Evolutionary conservation across 305 asterid species (phyloP).

Genomic region (Ilex paraguariensis): DNA sequence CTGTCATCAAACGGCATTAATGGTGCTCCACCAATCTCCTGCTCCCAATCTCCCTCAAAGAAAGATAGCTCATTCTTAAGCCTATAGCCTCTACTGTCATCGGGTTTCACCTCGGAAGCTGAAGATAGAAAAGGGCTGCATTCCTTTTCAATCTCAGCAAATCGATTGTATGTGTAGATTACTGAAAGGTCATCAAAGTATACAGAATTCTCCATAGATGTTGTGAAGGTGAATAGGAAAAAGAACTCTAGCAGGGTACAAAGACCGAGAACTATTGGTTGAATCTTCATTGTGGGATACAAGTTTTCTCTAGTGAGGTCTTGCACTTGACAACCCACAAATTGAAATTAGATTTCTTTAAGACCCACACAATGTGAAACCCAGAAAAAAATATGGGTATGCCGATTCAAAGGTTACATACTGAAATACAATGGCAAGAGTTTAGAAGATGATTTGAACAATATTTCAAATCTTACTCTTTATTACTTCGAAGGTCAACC

Average conservation of each 20-base stretch:
- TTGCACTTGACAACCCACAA: too few relatives aligned
- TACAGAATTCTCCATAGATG: background rate
- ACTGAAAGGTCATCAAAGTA: slow-evolving; percentile 4
- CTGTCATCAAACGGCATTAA: slow-evolving; percentile 16
- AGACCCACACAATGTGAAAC: too few relatives aligned
- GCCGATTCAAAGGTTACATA: too few relatives aligned
- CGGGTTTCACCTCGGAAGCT: slow-evolving; percentile 19
- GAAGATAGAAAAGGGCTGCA: slow-evolving; percentile 21
- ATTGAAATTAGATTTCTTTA: too few relatives aligned
- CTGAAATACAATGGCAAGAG: too few relatives aligned
- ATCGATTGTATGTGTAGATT: slow-evolving; percentile 7
- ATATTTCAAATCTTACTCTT: too few relatives aligned
- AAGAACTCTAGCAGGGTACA: slow-evolving; percentile 3
- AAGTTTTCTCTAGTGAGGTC: too few relatives aligned
- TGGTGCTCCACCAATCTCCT: slow-evolving; percentile 9
- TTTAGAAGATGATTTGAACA: too few relatives aligned
- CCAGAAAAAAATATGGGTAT: too few relatives aligned
- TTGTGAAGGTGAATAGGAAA: slow-evolving; percentile 1
- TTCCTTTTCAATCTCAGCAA: slow-evolving; percentile 11
- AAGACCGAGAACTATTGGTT: background rate
- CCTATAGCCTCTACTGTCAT: slow-evolving; percentile 12
- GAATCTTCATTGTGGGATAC: slow-evolving; percentile 7
- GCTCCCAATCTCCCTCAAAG: slow-evolving; percentile 15
- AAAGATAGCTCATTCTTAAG: slow-evolving; percentile 21
- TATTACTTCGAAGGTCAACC: too few relatives aligned